Conservation (phyloP, 768 basidiomycete genomes). For the Omphalotus guepiniiformis region DNA sequence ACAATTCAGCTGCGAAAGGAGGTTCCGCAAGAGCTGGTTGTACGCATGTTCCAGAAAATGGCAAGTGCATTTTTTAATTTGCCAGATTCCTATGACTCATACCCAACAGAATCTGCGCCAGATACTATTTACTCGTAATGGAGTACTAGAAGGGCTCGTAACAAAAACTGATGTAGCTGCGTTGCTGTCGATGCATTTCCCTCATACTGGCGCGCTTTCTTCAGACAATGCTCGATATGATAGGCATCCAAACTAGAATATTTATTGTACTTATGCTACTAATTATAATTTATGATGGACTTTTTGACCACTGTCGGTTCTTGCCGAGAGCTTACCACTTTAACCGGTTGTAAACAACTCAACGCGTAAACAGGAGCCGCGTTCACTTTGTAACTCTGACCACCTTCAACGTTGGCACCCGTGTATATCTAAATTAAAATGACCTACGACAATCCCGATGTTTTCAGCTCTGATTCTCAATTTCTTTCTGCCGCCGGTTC, state of each 20-base stretch:
- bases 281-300: too few relatives aligned
- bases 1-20: slow-evolving; percentile 63
- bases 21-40: slow-evolving; percentile 66
- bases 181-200: slow-evolving; percentile 53
- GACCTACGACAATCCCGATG: slow-evolving; percentile 4
- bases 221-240: background rate
- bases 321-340: too few relatives aligned
- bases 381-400: too few relatives aligned
- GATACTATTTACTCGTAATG: slow-evolving; percentile 59
- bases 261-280: too few relatives aligned
- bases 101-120: slow-evolving; percentile 56
- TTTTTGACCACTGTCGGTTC: too few relatives aligned
- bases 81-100: background rate
- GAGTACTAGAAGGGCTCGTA: slow-evolving; percentile 58
- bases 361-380: too few relatives aligned
- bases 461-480: slow-evolving; percentile 7
- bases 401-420: too few relatives aligned
- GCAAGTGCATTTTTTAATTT: slow-evolving; percentile 26
- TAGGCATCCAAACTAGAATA: too few relatives aligned
- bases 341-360: too few relatives aligned
- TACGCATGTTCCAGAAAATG: slow-evolving; percentile 72
- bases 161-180: slow-evolving; percentile 66
- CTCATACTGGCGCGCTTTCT: slow-evolving; percentile 42
- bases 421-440: too few relatives aligned
- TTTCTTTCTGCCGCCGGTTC: slow-evolving; percentile 8